Percentiles rank a stretch among this genome's conserved stretches.
Evolutionary conservation across 2,329 filamentous ascomycete species (phyloP).

Genomic region (Mollisiaceae sp.): DNA sequence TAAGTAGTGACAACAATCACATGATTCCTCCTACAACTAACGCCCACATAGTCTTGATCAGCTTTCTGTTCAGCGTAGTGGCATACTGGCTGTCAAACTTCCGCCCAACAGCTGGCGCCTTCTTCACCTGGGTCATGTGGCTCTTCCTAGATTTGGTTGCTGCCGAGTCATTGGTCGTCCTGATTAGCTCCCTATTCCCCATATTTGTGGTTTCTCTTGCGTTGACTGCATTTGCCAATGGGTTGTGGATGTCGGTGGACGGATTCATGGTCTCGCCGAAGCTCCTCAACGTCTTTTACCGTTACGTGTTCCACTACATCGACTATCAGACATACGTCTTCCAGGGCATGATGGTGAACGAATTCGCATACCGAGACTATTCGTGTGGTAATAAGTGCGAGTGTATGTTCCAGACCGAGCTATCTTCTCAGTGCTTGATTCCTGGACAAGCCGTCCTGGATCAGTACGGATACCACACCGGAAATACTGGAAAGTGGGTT

Average conservation of each 20-base stretch:
- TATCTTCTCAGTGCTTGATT: constrained; percentile 71
- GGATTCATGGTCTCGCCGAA: constrained; percentile 79
- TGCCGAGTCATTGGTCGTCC: constrained; percentile 80
- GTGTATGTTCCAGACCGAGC: constrained; percentile 72
- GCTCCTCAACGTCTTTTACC: constrained; percentile 81
- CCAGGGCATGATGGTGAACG: constrained; percentile 92
- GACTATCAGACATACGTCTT: constrained; percentile 89
- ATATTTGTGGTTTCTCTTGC: constrained; percentile 82
- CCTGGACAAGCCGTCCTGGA: constrained; percentile 72
- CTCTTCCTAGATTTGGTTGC: constrained; percentile 84
- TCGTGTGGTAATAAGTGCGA: constrained; percentile 54
- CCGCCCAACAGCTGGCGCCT: constrained; percentile 65
- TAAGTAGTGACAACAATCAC: constrained; percentile 41
- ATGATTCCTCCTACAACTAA: constrained; percentile 22
- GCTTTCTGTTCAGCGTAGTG: constrained; percentile 75
- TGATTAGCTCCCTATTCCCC: constrained; percentile 74
- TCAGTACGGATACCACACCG: constrained; percentile 71
- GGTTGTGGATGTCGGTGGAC: constrained; percentile 85
- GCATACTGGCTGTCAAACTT: constrained; percentile 84
- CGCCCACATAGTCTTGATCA: constrained; percentile 63
- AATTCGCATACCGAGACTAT: constrained; percentile 72
- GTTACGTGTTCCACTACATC: constrained; percentile 87
- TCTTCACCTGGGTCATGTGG: constrained; percentile 83
- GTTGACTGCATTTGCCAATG: constrained; percentile 83
- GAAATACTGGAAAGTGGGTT: constrained; percentile 69